Percentiles rank a stretch among this genome's conserved stretches.
Evolutionary conservation across 2,329 filamentous ascomycete genomes (phyloP).

Genomic region (Chrysoporthe puriensis): DNA sequence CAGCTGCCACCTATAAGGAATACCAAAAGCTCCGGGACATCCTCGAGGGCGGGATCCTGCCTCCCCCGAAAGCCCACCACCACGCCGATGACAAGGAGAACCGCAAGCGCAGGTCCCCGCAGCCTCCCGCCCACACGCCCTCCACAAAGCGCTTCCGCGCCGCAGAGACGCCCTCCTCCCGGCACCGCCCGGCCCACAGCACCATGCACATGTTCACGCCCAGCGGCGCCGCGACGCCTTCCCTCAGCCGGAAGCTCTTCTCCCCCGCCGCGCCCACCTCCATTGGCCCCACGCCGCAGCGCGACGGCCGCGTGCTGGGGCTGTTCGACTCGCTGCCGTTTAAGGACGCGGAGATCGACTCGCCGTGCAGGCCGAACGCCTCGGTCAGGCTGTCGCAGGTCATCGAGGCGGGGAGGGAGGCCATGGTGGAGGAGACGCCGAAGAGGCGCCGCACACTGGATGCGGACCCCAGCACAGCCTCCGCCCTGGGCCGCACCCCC

Average conservation of each 20-base stretch:
- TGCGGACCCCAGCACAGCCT: slow-evolving; percentile 36
- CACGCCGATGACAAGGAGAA: slow-evolving; percentile 36
- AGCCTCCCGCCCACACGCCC: slow-evolving; percentile 48
- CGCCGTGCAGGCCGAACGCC: slow-evolving; percentile 50
- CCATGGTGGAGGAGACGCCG: slow-evolving; percentile 47
- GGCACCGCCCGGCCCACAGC: slow-evolving; percentile 30
- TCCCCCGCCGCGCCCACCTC: slow-evolving; percentile 61
- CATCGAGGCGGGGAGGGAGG: slow-evolving; percentile 36
- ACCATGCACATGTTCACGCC: slow-evolving; percentile 31
- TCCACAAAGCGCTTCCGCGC: slow-evolving; percentile 53
- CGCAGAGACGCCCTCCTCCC: slow-evolving; percentile 46
- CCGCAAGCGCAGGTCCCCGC: slow-evolving; percentile 47
- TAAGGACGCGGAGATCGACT: slow-evolving; percentile 46
- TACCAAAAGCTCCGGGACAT: slow-evolving; percentile 70
- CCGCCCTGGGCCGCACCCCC: slow-evolving; percentile 51
- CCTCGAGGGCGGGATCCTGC: slow-evolving; percentile 55
- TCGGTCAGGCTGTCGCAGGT: slow-evolving; percentile 39
- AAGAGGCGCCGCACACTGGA: slow-evolving; percentile 41
- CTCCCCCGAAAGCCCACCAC: slow-evolving; percentile 38
- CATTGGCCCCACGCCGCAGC: slow-evolving; percentile 79
- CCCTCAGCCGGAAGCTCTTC: slow-evolving; percentile 61
- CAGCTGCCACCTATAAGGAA: slow-evolving; percentile 75
- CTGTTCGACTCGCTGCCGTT: slow-evolving; percentile 72
- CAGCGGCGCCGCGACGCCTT: slow-evolving; percentile 50
- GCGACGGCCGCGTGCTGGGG: slow-evolving; percentile 75